Conservation (phyloP, 2,329 filamentous ascomycete genomes). For the Thielaviopsis populi region DNA sequence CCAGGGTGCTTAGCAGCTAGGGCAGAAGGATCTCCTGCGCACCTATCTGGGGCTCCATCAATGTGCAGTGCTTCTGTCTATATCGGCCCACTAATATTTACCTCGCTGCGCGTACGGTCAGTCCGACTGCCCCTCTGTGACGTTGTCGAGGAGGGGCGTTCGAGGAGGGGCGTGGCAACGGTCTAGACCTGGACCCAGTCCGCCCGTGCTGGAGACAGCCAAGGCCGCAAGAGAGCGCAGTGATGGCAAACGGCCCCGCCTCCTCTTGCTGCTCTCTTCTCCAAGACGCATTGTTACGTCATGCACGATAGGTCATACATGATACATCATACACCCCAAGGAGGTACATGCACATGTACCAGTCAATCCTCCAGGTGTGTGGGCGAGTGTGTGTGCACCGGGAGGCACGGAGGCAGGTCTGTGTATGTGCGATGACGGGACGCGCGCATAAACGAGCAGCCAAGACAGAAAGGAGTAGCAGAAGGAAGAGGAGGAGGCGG, state of each 20-base stretch:
- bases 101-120: neutral
- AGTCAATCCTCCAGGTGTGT: neutral
- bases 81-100: conserved; percentile 8
- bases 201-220: neutral
- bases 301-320: too few relatives aligned
- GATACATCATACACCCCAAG: neutral
- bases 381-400: neutral
- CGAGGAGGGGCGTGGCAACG: neutral
- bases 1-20: neutral
- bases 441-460: neutral
- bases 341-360: neutral
- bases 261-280: too few relatives aligned
- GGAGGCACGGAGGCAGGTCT: neutral
- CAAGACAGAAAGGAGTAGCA: neutral
- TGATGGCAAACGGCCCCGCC: too few relatives aligned
- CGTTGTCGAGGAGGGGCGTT: neutral
- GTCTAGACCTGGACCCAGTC: neutral
- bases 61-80: conserved; percentile 3
- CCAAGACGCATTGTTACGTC: neutral
- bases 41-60: neutral
- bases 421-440: neutral
- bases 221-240: neutral
- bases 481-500: too few relatives aligned
- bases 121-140: neutral
- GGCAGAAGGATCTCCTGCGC: neutral